Evolutionary conservation across 2,329 filamentous ascomycete species (phyloP).

Genomic region (Chaetomium sp.): DNA sequence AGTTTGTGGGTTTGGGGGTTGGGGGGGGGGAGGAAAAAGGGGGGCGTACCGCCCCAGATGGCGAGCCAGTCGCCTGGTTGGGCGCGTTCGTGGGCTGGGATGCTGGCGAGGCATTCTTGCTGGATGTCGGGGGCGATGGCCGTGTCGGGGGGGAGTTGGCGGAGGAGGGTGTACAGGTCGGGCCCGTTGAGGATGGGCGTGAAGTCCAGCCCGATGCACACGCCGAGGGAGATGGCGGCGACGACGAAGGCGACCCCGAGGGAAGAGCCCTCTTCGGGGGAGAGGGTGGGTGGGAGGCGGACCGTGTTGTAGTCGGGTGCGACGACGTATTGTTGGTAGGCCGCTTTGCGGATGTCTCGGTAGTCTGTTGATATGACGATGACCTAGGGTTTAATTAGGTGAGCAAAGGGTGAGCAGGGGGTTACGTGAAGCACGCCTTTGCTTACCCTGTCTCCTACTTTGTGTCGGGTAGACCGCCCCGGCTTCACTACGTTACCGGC

Average conservation of each 20-base stretch:
- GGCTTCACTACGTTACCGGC: conserved; percentile 62
- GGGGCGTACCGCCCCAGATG: conserved; percentile 67
- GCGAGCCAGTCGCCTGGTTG: conserved; percentile 67
- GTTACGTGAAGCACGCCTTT: conserved; percentile 7
- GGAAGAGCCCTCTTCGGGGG: conserved; percentile 59
- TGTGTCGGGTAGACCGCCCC: conserved; percentile 51
- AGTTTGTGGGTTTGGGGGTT: background rate
- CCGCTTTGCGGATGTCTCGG: conserved; percentile 69
- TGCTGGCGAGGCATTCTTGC: conserved; percentile 62
- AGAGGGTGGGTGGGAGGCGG: conserved; percentile 57
- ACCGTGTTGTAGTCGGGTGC: conserved; percentile 67
- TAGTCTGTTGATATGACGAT: conserved; percentile 75
- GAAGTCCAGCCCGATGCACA: conserved; percentile 72
- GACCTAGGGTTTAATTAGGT: conserved; percentile 42
- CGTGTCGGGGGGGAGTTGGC: conserved; percentile 47
- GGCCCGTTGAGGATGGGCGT: conserved; percentile 55
- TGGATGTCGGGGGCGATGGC: conserved; percentile 63
- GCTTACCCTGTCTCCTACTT: conserved; percentile 56
- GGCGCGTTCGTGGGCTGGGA: conserved; percentile 55
- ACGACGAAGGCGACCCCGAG: conserved; percentile 74
- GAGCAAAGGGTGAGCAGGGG: conserved; percentile 26
- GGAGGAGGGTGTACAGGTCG: conserved; percentile 57
- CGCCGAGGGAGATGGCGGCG: conserved; percentile 64
- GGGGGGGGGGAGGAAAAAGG: conserved; percentile 1
- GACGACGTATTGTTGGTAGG: conserved; percentile 70